Percentiles rank a stretch among this genome's conserved stretches.
These are phyloP conservation scores for Sporothrix brunneoviolacea DNA, from an alignment of 2,329 filamentous ascomycete genomes.

Conservation along the genomic window DNA sequence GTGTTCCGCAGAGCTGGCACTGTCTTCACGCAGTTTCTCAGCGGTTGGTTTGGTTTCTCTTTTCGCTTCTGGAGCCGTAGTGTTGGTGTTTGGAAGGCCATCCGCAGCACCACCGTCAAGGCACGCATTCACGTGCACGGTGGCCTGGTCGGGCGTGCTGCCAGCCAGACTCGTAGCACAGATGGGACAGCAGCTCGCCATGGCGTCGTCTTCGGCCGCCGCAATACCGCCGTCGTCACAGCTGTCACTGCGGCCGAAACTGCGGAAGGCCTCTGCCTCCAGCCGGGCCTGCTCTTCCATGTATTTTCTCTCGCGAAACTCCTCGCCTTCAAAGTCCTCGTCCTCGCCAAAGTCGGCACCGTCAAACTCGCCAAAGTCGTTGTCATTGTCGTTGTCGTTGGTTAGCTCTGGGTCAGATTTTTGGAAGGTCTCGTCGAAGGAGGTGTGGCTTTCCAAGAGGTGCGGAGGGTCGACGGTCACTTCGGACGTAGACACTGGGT, in stretches of 20 bases:
- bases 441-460: background rate
- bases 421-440: slow-evolving; percentile 12
- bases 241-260: too few relatives aligned
- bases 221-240: too few relatives aligned
- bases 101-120: slow-evolving; percentile 53
- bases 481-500: too few relatives aligned
- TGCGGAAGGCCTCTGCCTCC: slow-evolving; percentile 47
- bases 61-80: background rate
- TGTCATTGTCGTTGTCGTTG: slow-evolving; percentile 23
- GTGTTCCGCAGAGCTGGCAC: background rate
- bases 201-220: slow-evolving; percentile 26
- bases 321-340: slow-evolving; percentile 34
- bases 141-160: slow-evolving; percentile 59
- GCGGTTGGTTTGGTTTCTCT: background rate
- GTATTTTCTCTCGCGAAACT: slow-evolving; percentile 56
- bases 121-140: slow-evolving; percentile 85
- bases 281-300: slow-evolving; percentile 70
- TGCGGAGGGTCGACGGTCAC: background rate
- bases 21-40: background rate
- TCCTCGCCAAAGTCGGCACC: slow-evolving; percentile 45
- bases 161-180: slow-evolving; percentile 61
- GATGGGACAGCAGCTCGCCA: slow-evolving; percentile 61
- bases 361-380: slow-evolving; percentile 25
- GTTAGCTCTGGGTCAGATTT: background rate
- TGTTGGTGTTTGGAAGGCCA: background rate